Base-by-base conservation (phyloP, 139 green algal genomes). In the Ostreobium quekettii region DNA sequence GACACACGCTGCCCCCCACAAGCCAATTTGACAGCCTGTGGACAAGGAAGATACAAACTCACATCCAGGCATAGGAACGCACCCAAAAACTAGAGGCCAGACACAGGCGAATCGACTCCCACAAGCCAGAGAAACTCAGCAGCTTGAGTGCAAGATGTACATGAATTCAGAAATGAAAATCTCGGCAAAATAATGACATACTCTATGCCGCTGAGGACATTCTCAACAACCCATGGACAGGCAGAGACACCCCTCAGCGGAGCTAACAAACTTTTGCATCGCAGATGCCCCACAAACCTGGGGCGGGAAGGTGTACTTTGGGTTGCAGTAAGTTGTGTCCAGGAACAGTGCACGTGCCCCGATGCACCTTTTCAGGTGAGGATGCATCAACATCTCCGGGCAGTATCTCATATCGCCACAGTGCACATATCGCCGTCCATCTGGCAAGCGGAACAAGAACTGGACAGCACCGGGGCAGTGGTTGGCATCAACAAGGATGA, bases 241-340 rank as follows among this genome's bases (percentile, higher is more conserved):
- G 26, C 47, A 48, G 47, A 63, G 60, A 22, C 36, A 31, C 42
- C 39, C 46, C 22, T 38, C 64, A 46, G n/a, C 26, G 5, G 30
- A 56, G 15, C 79, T 47, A 32, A 66, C 36, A 36, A 67, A 65
- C 29, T 76, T 63, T 70, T 76, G 60, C 37, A 71, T n/a, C n/a
- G n/a, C n/a, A n/a, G n/a, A n/a, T n/a, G n/a, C n/a, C n/a, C 26
- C 22, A 30, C 65, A 62, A 28, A 76, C 83, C 80, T 91, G 82
- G 1, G 72, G 60, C 2, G 83, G 83, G 39, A 95, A 94, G 38
- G 48, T 74, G 75, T 90, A 78, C 35, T 72, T 76, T 0, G 78
- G 78, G 32, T 89, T 78, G 77, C 73, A 86, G 77, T 93, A 95
- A 0, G 89, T 96, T 19, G 89, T 96, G 76, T 96, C 89, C 62